A percentile compares a stretch with the other conserved stretches of the same genome.
These are phyloP conservation scores for Triticum monococcum DNA, from an alignment of 176 grass and related monocot genomes.

Conservation along the genomic window DNA sequence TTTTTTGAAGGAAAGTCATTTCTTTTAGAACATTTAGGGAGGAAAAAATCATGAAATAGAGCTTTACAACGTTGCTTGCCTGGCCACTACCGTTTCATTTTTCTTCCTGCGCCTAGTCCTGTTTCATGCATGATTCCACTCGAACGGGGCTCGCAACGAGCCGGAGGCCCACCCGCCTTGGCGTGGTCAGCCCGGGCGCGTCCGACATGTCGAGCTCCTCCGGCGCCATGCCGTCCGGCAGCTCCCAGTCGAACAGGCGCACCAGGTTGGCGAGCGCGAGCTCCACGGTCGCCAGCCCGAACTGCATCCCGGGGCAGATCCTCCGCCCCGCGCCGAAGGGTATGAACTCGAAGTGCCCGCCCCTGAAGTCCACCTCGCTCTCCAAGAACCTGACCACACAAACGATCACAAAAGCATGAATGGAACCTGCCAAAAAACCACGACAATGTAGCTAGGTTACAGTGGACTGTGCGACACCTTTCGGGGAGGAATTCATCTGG, in stretches of 20 bases:
- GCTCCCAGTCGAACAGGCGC: conserved; percentile 51
- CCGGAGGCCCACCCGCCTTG: conserved; percentile 18
- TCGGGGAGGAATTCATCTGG: conserved; percentile 42
- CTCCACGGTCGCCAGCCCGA: conserved; percentile 46
- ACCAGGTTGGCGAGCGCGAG: conserved; percentile 45
- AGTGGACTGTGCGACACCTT: too few relatives aligned
- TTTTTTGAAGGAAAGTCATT: too few relatives aligned
- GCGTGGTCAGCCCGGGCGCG: conserved; percentile 15
- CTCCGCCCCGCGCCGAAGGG: conserved; percentile 50
- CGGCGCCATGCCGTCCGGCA: conserved; percentile 25
- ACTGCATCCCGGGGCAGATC: conserved; percentile 47
- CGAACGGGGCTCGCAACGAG: conserved; percentile 1
- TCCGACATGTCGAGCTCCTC: conserved; percentile 50
- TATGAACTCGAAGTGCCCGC: conserved; percentile 47
- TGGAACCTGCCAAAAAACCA: too few relatives aligned
- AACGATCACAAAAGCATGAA: too few relatives aligned
- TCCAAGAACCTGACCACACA: conserved; percentile 26
- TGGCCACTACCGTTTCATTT: too few relatives aligned
- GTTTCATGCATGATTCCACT: not conserved
- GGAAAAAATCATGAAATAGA: too few relatives aligned
- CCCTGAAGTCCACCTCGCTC: conserved; percentile 46
- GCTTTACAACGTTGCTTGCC: not conserved
- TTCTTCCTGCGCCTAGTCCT: not conserved
- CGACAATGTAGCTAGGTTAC: too few relatives aligned
- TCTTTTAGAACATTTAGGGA: too few relatives aligned